Percentiles rank a stretch among this genome's conserved stretches.
These are phyloP conservation scores for Amaranthus hypochondriacus DNA, from an alignment of 148 eudicot genomes.

Conservation along the genomic window DNA sequence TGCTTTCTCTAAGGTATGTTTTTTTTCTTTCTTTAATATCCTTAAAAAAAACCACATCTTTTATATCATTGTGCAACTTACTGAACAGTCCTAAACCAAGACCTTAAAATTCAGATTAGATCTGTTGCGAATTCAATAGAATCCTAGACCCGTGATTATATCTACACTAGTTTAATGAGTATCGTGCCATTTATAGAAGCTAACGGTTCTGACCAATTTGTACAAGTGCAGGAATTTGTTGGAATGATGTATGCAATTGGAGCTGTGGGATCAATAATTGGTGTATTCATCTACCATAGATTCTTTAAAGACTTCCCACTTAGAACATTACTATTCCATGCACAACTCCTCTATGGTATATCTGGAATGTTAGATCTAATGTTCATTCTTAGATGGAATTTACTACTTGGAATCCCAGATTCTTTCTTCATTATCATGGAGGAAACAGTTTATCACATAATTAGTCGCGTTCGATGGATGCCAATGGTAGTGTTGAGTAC, in stretches of 20 bases:
- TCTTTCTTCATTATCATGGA: slow-evolving; percentile 50
- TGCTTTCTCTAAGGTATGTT: slow-evolving; percentile 49
- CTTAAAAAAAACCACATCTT: background rate
- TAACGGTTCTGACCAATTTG: too few relatives aligned
- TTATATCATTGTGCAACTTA: too few relatives aligned
- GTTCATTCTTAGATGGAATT: slow-evolving; percentile 58
- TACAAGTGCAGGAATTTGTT: slow-evolving; percentile 44
- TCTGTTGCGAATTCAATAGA: too few relatives aligned
- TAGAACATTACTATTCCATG: slow-evolving; percentile 41
- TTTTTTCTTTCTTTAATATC: background rate
- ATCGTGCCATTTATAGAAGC: background rate
- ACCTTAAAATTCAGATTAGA: too few relatives aligned
- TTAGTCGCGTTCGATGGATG: slow-evolving; percentile 47
- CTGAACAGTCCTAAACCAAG: too few relatives aligned
- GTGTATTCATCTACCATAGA: slow-evolving; percentile 53
- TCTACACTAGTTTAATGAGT: too few relatives aligned
- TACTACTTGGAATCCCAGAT: slow-evolving; percentile 48
- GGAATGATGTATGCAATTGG: slow-evolving; percentile 61
- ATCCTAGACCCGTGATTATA: too few relatives aligned
- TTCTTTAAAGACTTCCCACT: slow-evolving; percentile 43
- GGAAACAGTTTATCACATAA: slow-evolving; percentile 38
- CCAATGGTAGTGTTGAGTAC: slow-evolving; percentile 60
- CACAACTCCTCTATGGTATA: slow-evolving; percentile 44
- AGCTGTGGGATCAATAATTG: slow-evolving; percentile 52
- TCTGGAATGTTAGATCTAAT: slow-evolving; percentile 58